Percentiles rank a stretch among this genome's conserved stretches.
Conservation (phyloP, 805 yeast genomes). For the Candida sithepensis region DNA sequence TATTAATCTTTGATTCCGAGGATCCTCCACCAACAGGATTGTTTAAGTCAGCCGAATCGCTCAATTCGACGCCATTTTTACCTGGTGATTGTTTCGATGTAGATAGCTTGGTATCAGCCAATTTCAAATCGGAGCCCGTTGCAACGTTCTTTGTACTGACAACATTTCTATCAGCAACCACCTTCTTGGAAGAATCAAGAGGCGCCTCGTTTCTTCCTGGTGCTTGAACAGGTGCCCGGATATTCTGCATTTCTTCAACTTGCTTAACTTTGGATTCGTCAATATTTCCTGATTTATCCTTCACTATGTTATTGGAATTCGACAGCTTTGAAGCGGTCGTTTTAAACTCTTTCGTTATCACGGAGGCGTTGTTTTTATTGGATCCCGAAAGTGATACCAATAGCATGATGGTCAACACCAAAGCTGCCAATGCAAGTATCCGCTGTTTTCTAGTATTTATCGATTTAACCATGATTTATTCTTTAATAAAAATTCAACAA, state of each 20-base stretch:
- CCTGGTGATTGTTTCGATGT: background rate
- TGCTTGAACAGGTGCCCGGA: conserved; percentile 21
- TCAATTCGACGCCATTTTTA: background rate
- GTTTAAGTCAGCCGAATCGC: background rate
- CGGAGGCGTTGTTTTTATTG: conserved; percentile 10
- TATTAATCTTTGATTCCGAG: background rate
- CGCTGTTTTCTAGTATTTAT: conserved; percentile 35
- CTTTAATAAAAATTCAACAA: too few species aligned
- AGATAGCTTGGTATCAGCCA: background rate
- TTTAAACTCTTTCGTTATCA: conserved; percentile 6
- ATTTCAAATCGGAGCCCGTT: background rate
- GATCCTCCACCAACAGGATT: background rate
- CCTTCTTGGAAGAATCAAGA: conserved; percentile 6
- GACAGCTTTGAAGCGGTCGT: background rate
- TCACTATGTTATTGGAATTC: conserved; percentile 26
- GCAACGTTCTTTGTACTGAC: background rate
- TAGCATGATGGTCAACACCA: conserved; percentile 35
- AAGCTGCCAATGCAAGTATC: conserved; percentile 39
- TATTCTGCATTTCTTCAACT: conserved; percentile 30
- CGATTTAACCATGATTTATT: conserved; percentile 7
- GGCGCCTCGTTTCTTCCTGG: conserved; percentile 16
- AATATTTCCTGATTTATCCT: conserved; percentile 33
- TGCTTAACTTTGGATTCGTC: conserved; percentile 40
- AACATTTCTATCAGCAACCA: conserved; percentile 10
- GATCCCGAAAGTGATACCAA: conserved; percentile 28